A percentile compares a stretch with the other conserved stretches of the same genome.
These are phyloP conservation scores for Trichoderma simmonsii DNA, from an alignment of 2,329 filamentous ascomycete genomes.

Conservation along the genomic window DNA sequence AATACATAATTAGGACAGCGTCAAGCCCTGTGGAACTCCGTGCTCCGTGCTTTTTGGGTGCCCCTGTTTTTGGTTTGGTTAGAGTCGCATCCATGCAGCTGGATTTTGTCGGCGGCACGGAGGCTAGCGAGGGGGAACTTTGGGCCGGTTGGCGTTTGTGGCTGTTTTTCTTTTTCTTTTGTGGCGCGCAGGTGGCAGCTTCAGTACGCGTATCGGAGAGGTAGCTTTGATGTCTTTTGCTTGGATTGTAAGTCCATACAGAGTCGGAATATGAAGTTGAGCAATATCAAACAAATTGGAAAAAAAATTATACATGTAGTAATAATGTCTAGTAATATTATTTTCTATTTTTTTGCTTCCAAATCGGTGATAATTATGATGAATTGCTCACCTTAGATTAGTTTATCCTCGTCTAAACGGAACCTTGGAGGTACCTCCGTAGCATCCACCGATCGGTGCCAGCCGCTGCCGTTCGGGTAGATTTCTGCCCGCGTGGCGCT, in stretches of 20 bases:
- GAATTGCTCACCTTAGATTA: not conserved
- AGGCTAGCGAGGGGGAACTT: not conserved
- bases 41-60: not conserved
- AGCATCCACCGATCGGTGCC: not conserved
- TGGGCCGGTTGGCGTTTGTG: conserved; percentile 4
- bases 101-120: not conserved
- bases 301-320: not conserved
- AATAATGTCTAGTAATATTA: too few species aligned
- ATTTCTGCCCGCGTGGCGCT: conserved; percentile 8
- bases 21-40: not conserved
- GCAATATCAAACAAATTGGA: not conserved
- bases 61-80: not conserved
- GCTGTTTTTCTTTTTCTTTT: not conserved
- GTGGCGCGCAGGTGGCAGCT: not conserved
- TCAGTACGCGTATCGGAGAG: not conserved
- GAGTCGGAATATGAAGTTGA: not conserved
- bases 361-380: not conserved
- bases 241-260: not conserved
- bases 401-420: too few species aligned
- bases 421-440: not conserved
- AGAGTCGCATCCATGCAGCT: not conserved
- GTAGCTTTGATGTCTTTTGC: not conserved
- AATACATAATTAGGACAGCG: not conserved
- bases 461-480: conserved; percentile 1
- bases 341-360: not conserved